Base-by-base conservation (phyloP, 805 yeast genomes). In the Wickerhamiella qilinensis region DNA sequence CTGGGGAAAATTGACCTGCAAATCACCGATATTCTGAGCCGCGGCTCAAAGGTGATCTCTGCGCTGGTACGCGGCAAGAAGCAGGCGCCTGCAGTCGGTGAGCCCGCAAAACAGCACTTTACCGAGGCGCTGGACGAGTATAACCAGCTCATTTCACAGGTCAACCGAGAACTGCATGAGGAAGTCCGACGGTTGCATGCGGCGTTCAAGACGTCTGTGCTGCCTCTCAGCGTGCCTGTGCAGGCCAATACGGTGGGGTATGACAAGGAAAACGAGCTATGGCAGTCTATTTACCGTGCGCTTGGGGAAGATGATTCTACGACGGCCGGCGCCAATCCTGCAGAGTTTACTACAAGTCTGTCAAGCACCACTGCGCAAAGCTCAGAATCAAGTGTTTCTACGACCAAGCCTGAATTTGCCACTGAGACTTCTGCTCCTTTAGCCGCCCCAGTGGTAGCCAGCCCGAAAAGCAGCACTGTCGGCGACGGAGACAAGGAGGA, bases 231-330 rank as follows among this genome's bases (percentile, higher is more conserved):
- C 31, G 70, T 80, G 19, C 78, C 76, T 37, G 75, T 75, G 45
- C 77, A 77, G 58, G 82, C 84, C 27, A 71, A 81, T 4, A 67
- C 70, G 59, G 67, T 77, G 21, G 84, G 85, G 2, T 60, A 62
- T 30, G 67, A 62, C 45, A 77, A 78, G 52, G 59, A 78, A 36
- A 57, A 62, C 8, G 66, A 64, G 38, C 37, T 57, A 3, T 51
- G 53, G 49, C 47, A 49, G 14, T 51, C 50, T 3, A 39, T 65
- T 4, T 17, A 16, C 19, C 20, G 27, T 22, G 17, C 16, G 21
- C 30, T 20, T n/a, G 24, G n/a, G 14, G 36, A 27, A 34, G 24
- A 21, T 3, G 17, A 4, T n/a, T n/a, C n/a, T n/a, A n/a, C n/a
- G n/a, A n/a, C n/a, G n/a, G n/a, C n/a, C n/a, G n/a, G n/a, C n/a